Evolutionary conservation across 2,329 filamentous ascomycete genomes (phyloP).

Genomic region (Alternaria gansuensis): DNA sequence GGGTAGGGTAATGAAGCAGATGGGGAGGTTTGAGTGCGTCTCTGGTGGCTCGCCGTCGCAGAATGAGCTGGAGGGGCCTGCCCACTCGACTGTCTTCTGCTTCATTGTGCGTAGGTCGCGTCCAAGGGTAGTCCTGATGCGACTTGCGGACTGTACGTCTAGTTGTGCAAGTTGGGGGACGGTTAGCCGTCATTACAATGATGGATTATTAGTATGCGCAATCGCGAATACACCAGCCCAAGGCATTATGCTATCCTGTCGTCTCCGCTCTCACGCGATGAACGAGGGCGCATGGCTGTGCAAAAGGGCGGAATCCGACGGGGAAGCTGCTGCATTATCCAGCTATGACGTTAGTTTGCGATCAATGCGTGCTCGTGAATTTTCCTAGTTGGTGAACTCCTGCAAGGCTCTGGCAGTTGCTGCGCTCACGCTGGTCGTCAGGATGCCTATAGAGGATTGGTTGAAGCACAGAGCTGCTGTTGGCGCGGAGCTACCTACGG

Average conservation of each 20-base stretch:
- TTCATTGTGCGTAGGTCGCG: not conserved
- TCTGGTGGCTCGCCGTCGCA: not conserved
- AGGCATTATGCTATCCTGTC: not conserved
- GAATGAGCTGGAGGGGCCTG: too few relatives aligned
- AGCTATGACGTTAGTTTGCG: not conserved
- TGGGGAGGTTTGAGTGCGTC: not conserved
- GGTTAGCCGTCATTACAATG: not conserved
- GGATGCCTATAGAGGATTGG: not conserved
- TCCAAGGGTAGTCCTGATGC: not conserved
- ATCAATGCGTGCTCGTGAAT: not conserved
- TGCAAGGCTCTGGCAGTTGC: not conserved
- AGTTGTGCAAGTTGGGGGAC: not conserved
- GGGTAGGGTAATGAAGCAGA: constrained; percentile 1
- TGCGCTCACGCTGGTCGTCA: not conserved
- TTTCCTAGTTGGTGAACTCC: not conserved
- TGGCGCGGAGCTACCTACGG: not conserved
- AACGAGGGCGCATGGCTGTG: constrained; percentile 11
- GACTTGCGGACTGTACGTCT: not conserved
- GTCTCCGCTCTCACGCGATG: constrained; percentile 1
- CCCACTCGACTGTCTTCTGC: constrained; percentile 1
- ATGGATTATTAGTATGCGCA: not conserved
- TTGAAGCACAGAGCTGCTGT: not conserved
- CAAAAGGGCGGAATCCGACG: constrained; percentile 11
- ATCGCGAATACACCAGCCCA: not conserved
- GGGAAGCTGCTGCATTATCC: not conserved